Evolutionary conservation across 148 eudicot species (phyloP).

Genomic region (Amaranthus cruentus): DNA sequence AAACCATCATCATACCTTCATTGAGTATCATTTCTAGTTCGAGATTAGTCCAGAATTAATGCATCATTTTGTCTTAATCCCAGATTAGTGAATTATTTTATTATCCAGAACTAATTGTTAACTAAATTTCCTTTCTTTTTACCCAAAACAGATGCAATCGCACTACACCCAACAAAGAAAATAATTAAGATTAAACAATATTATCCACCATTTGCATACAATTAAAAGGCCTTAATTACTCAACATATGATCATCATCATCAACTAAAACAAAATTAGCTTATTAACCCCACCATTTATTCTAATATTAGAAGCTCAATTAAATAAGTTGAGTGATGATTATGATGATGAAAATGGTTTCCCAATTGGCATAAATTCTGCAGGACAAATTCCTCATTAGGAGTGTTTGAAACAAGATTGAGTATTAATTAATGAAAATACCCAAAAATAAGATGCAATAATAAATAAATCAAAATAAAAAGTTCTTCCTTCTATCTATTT

Average conservation of each 20-base stretch:
- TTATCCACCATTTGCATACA: conserved; percentile 1
- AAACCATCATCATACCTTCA: too few relatives aligned
- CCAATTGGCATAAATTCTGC: neutral
- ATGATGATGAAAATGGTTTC: conserved; percentile 1
- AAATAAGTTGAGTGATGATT: neutral
- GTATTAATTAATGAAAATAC: too few relatives aligned
- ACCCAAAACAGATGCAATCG: neutral
- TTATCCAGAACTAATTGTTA: neutral
- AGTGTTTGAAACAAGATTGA: neutral
- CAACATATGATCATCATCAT: neutral
- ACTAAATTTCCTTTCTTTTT: neutral
- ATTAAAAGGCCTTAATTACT: neutral
- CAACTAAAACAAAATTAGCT: neutral
- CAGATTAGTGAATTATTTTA: neutral
- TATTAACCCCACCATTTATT: conserved; percentile 7
- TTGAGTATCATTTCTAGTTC: too few relatives aligned
- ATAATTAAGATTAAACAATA: neutral
- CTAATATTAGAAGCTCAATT: neutral
- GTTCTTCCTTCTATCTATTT: neutral
- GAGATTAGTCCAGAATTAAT: too few relatives aligned
- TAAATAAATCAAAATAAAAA: neutral
- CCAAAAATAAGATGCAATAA: neutral
- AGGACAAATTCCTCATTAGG: neutral
- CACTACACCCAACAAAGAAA: neutral
- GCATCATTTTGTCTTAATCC: neutral